Evolutionary conservation across 1,284 basidiomycete genomes (phyloP).

Genomic region (Ganoderma multipileum): DNA sequence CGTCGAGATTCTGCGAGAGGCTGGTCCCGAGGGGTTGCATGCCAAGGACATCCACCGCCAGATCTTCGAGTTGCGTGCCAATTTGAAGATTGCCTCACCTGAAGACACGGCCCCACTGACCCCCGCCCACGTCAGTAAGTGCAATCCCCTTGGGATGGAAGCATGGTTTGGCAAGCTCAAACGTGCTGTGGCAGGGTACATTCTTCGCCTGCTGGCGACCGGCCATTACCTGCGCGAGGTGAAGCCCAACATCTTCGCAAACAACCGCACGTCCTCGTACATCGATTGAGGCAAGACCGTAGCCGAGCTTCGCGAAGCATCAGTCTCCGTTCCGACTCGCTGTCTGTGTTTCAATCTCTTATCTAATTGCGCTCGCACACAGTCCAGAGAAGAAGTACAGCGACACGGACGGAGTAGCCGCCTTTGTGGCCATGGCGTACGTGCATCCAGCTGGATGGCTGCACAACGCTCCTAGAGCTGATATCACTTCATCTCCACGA

Average conservation of each 20-base stretch:
- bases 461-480: too few species aligned
- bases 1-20: slow-evolving; percentile 45
- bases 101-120: slow-evolving; percentile 18
- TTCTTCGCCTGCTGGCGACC: slow-evolving; percentile 39
- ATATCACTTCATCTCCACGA: too few species aligned
- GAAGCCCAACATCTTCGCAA: slow-evolving; percentile 40
- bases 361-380: too few species aligned
- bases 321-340: too few species aligned
- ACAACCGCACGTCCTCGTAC: slow-evolving; percentile 38
- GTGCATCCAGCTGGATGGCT: too few species aligned
- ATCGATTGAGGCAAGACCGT: slow-evolving; percentile 66
- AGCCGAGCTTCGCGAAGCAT: slow-evolving; percentile 42
- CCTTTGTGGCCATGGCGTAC: slow-evolving; percentile 30
- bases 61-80: slow-evolving; percentile 19
- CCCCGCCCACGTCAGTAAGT: slow-evolving; percentile 12
- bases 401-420: slow-evolving; percentile 35
- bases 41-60: slow-evolving; percentile 31
- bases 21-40: slow-evolving; percentile 40
- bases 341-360: too few species aligned
- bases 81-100: slow-evolving; percentile 21
- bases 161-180: not conserved
- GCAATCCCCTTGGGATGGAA: not conserved
- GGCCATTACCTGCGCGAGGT: slow-evolving; percentile 40
- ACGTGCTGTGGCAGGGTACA: slow-evolving; percentile 31
- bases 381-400: slow-evolving; percentile 37